Evolutionary conservation across 192 early-diverging fungal species (phyloP).

Genomic region (Backusella circina): DNA sequence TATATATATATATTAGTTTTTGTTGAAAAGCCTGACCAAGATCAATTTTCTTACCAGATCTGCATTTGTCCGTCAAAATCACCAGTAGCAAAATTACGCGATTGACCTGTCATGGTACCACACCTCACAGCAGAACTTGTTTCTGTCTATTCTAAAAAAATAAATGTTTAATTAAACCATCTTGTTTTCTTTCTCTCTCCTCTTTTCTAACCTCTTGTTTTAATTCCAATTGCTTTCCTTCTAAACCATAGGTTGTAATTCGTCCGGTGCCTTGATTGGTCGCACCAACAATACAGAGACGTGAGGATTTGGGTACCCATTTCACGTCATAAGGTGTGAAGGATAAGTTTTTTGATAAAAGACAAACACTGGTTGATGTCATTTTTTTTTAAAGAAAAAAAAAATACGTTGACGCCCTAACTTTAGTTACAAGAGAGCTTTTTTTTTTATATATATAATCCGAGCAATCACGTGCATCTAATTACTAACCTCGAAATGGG

Average conservation of each 20-base stretch:
- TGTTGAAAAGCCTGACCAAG: neutral
- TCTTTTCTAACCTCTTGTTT: conserved; percentile 35
- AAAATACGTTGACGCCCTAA: too few species aligned
- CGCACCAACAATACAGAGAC: conserved; percentile 63
- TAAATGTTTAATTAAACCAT: neutral
- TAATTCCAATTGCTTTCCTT: conserved; percentile 43
- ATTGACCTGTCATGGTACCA: conserved; percentile 40
- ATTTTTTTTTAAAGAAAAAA: neutral
- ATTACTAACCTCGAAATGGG: too few species aligned
- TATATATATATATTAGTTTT: neutral
- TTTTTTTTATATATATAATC: too few species aligned
- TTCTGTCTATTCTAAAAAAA: conserved; percentile 35
- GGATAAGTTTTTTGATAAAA: conserved; percentile 26
- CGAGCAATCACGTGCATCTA: too few species aligned
- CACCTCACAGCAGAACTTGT: conserved; percentile 49
- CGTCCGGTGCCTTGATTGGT: conserved; percentile 54
- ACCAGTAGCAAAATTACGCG: conserved; percentile 64
- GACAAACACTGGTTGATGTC: neutral
- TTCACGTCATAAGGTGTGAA: conserved; percentile 57
- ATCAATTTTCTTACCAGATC: conserved; percentile 32
- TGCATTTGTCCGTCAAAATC: conserved; percentile 62
- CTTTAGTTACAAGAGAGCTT: too few species aligned
- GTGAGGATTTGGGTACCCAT: conserved; percentile 65
- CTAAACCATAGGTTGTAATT: conserved; percentile 54
- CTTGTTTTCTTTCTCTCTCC: too few species aligned